Evolutionary conservation across 2,329 filamentous ascomycete genomes (phyloP).

Genomic region (Cladobotryum mycophilum): DNA sequence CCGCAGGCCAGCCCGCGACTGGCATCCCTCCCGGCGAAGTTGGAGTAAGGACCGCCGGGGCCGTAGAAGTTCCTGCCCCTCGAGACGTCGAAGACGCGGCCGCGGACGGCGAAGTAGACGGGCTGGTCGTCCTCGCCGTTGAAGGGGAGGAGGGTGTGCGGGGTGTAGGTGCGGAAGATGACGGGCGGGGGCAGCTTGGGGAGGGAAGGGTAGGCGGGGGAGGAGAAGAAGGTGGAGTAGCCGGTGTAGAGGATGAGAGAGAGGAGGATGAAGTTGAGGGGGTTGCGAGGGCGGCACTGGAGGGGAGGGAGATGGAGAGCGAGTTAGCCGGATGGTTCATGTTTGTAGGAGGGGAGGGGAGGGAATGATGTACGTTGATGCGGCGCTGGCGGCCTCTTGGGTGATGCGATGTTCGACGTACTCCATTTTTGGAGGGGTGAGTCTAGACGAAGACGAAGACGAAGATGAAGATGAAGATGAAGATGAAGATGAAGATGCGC

Average conservation of each 20-base stretch:
- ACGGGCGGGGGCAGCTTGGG: constrained; percentile 49
- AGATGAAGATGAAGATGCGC: too few relatives aligned
- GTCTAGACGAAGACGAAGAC: too few relatives aligned
- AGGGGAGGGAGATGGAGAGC: too few relatives aligned
- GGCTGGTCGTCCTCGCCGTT: constrained; percentile 69
- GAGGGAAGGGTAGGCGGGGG: constrained; percentile 39
- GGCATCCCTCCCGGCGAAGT: constrained; percentile 92
- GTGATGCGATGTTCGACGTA: constrained; percentile 52
- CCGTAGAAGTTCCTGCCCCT: constrained; percentile 91
- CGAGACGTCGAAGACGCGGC: constrained; percentile 85
- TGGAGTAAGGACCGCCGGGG: constrained; percentile 87
- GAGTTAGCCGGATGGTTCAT: not conserved
- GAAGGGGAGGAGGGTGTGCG: constrained; percentile 74
- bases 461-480: too few relatives aligned
- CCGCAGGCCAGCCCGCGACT: constrained; percentile 80
- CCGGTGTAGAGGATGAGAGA: constrained; percentile 50
- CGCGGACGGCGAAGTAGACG: constrained; percentile 87
- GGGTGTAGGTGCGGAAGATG: constrained; percentile 66
- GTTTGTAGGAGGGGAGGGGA: not conserved
- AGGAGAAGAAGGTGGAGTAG: constrained; percentile 48
- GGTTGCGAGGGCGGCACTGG: constrained; percentile 44
- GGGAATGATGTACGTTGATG: constrained; percentile 27
- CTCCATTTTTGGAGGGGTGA: constrained; percentile 39
- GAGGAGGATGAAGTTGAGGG: constrained; percentile 57
- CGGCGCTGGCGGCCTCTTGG: constrained; percentile 44